phyloP scores from a whole-genome alignment of 805 yeast species.

The Candida krabiensis region DNA sequence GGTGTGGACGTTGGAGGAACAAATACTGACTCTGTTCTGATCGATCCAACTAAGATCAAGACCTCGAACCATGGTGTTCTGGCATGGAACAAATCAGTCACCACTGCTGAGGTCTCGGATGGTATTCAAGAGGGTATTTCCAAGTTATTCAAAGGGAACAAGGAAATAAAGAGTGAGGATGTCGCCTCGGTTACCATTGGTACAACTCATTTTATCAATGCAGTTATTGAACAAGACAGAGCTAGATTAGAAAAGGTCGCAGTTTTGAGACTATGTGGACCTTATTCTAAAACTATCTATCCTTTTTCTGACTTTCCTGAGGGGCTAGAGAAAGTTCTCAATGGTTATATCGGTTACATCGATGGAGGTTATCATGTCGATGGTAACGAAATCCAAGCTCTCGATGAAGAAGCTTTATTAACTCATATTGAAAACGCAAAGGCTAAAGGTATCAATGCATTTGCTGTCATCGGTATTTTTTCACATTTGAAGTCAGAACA shows the following conservation, averaged over 20 bases:
- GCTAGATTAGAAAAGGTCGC: slow-evolving; percentile 45
- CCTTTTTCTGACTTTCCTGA: slow-evolving; percentile 48
- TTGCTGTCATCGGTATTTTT: slow-evolving; percentile 44
- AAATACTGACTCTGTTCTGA: slow-evolving; percentile 47
- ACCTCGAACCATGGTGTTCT: slow-evolving; percentile 34
- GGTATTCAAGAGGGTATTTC: slow-evolving; percentile 41
- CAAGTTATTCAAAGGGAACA: slow-evolving; percentile 29
- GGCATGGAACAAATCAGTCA: slow-evolving; percentile 43
- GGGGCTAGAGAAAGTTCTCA: slow-evolving; percentile 34
- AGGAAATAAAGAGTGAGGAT: slow-evolving; percentile 21
- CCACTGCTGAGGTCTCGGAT: slow-evolving; percentile 44
- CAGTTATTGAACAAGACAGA: slow-evolving; percentile 46
- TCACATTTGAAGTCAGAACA: slow-evolving; percentile 40
- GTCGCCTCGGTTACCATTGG: slow-evolving; percentile 48
- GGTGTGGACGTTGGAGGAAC: slow-evolving; percentile 57
- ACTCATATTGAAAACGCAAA: slow-evolving; percentile 29
- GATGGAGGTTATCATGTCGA: slow-evolving; percentile 45
- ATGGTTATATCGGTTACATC: slow-evolving; percentile 37
- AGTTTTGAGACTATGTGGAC: slow-evolving; percentile 45
- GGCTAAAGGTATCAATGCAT: slow-evolving; percentile 32
- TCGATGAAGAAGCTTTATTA: slow-evolving; percentile 29
- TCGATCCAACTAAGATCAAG: slow-evolving; percentile 36
- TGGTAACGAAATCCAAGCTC: slow-evolving; percentile 37
- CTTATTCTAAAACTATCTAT: slow-evolving; percentile 36
- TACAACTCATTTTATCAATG: slow-evolving; percentile 52